Evolutionary conservation across 257 asterid species (phyloP).

Genomic region (Solanum microdontum): DNA sequence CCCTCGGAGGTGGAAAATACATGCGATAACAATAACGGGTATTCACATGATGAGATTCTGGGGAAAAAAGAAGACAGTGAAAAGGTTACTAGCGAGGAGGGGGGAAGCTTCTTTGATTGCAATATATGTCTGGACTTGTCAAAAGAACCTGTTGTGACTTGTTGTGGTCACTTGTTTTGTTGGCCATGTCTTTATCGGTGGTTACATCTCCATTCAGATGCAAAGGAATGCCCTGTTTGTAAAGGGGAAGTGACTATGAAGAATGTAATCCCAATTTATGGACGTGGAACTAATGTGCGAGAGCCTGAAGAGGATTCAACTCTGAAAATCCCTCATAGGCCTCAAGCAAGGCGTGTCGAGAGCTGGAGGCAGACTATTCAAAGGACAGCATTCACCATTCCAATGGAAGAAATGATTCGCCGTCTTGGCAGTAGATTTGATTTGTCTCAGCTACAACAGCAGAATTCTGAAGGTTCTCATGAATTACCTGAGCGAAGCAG

Average conservation of each 20-base stretch:
- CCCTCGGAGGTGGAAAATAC: conserved; percentile 28
- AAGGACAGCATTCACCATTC: conserved; percentile 52
- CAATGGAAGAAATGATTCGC: conserved; percentile 80
- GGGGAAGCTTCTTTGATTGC: conserved; percentile 83
- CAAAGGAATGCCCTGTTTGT: conserved; percentile 90
- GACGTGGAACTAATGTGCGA: conserved; percentile 41
- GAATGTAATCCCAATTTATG: conserved; percentile 75
- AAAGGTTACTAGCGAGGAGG: conserved; percentile 43
- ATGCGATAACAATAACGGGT: conserved; percentile 40
- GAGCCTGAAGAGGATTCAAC: conserved; percentile 39
- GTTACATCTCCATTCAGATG: conserved; percentile 82
- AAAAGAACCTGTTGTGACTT: conserved; percentile 88
- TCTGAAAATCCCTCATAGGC: conserved; percentile 54
- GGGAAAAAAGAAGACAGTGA: conserved; percentile 57
- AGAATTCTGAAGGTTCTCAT: conserved; percentile 21
- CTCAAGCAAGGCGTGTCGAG: conserved; percentile 58
- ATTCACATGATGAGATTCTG: conserved; percentile 28
- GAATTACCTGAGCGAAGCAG: conserved; percentile 70
- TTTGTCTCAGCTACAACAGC: conserved; percentile 31
- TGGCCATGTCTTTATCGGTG: conserved; percentile 96
- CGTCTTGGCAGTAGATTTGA: conserved; percentile 49
- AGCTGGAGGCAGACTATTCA: conserved; percentile 81
- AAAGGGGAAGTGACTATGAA: conserved; percentile 83
- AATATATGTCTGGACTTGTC: conserved; percentile 90
- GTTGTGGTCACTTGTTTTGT: conserved; percentile 94